Percentiles rank a stretch among this genome's conserved stretches.
These are phyloP conservation scores for Letharia lupina DNA, from an alignment of 495 filamentous ascomycete species.

Conservation along the genomic window DNA sequence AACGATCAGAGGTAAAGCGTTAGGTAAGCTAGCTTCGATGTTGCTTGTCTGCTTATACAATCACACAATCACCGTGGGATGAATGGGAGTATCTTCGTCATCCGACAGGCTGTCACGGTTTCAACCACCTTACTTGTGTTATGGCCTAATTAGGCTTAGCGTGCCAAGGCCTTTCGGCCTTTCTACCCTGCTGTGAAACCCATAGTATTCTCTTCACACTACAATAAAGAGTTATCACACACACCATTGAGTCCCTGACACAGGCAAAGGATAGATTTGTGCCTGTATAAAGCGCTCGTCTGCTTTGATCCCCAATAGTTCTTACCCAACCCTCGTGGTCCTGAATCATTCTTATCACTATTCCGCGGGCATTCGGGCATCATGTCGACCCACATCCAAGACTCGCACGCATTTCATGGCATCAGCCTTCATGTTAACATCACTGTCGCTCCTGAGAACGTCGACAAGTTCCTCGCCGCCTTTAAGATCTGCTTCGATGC, in stretches of 20 bases:
- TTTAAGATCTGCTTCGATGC: slow-evolving; percentile 36
- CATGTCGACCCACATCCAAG: not conserved
- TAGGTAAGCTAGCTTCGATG: not conserved
- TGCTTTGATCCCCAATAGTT: not conserved
- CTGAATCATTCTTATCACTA: not conserved
- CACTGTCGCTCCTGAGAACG: slow-evolving; percentile 35
- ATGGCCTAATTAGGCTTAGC: too few species aligned
- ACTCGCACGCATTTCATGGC: not conserved
- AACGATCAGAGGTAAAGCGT: not conserved
- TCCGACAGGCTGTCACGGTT: too few species aligned
- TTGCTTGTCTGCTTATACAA: not conserved
- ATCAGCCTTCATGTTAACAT: slow-evolving; percentile 37
- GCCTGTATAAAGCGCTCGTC: not conserved
- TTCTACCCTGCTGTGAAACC: too few species aligned
- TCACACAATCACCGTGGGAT: not conserved
- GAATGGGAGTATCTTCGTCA: not conserved
- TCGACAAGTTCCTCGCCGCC: slow-evolving; percentile 35
- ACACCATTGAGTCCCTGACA: too few species aligned
- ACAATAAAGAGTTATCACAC: too few species aligned
- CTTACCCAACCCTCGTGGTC: not conserved
- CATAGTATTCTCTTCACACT: too few species aligned
- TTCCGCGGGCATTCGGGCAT: not conserved
- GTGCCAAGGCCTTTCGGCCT: too few species aligned
- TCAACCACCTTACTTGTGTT: too few species aligned
- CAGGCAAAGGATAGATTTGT: not conserved